Percentiles rank a stretch among this genome's conserved stretches.
Conservation (phyloP, 257 asterid genomes). For the Rauvolfia tetraphylla region DNA sequence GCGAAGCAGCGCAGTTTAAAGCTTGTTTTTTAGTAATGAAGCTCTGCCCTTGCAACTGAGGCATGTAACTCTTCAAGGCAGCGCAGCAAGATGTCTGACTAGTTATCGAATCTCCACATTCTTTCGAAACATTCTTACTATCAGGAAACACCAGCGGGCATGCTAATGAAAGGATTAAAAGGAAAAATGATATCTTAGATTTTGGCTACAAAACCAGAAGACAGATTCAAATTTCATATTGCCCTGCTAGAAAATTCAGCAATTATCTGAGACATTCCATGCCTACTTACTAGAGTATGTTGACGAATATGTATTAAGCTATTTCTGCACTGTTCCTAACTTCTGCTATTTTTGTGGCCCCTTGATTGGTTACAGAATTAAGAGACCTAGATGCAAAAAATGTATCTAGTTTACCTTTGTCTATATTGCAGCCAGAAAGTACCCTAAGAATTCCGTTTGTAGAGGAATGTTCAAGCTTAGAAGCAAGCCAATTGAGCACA, state of each 20-base stretch:
- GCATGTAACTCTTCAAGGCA: constrained; percentile 27
- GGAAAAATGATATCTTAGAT: neutral
- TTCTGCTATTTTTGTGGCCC: too few species aligned
- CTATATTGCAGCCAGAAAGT: constrained; percentile 31
- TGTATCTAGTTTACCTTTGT: constrained; percentile 20
- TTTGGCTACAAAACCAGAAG: neutral
- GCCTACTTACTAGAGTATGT: too few species aligned
- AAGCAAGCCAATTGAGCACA: constrained; percentile 32
- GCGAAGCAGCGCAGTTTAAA: constrained; percentile 27
- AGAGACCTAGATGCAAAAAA: neutral
- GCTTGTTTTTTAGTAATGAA: constrained; percentile 32
- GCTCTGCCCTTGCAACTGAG: constrained; percentile 28
- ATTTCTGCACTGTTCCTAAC: too few species aligned
- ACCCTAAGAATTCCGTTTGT: constrained; percentile 29
- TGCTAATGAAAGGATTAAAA: constrained; percentile 10
- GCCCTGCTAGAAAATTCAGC: neutral
- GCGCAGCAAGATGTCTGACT: constrained; percentile 26
- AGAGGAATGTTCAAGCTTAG: constrained; percentile 27
- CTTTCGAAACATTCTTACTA: constrained; percentile 12
- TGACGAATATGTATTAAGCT: too few species aligned
- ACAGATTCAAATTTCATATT: neutral
- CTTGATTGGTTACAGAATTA: neutral
- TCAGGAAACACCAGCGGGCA: constrained; percentile 38
- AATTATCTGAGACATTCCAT: too few species aligned
- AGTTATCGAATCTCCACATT: constrained; percentile 19